phyloP scores from a whole-genome alignment of 2,329 filamentous ascomycete genomes.

The Talaromyces marneffei region DNA sequence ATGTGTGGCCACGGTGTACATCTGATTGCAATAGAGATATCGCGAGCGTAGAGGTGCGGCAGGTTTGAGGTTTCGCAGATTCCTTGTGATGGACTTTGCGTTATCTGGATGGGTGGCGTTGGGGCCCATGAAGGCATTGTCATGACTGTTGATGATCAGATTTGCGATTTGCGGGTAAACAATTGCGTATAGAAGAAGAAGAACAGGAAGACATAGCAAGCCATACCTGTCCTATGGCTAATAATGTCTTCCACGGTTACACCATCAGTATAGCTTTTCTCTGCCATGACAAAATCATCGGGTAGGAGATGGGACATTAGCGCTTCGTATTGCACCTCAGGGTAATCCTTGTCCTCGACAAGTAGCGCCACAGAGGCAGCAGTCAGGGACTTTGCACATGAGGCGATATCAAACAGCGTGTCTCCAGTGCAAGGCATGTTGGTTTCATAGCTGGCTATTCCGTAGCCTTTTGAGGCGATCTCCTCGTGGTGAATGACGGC shows the following conservation, averaged over 20 bases:
- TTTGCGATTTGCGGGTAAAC: too few relatives aligned
- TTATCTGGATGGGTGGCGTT: constrained; percentile 26
- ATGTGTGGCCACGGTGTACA: constrained; percentile 44
- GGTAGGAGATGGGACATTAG: constrained; percentile 44
- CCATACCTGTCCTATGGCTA: constrained; percentile 46
- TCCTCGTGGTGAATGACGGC: constrained; percentile 15
- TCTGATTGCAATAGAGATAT: constrained; percentile 49
- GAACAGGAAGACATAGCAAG: too few relatives aligned
- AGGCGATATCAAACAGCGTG: constrained; percentile 24
- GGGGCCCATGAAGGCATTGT: constrained; percentile 26
- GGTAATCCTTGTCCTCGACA: constrained; percentile 35
- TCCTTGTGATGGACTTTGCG: constrained; percentile 37
- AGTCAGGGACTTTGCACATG: constrained; percentile 23
- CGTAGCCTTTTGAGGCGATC: constrained; percentile 16
- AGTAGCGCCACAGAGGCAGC: constrained; percentile 34
- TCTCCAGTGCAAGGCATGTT: constrained; percentile 18
- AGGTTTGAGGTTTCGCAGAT: constrained; percentile 43
- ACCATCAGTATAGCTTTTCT: constrained; percentile 43
- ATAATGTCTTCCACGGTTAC: constrained; percentile 52
- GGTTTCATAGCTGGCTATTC: constrained; percentile 17
- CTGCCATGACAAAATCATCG: constrained; percentile 49
- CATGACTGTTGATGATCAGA: constrained; percentile 31
- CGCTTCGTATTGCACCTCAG: constrained; percentile 43
- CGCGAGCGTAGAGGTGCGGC: constrained; percentile 40
- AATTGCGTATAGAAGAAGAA: too few relatives aligned